phyloP scores from a whole-genome alignment of 1,139 yeast species.

The Pichia sp. region DNA sequence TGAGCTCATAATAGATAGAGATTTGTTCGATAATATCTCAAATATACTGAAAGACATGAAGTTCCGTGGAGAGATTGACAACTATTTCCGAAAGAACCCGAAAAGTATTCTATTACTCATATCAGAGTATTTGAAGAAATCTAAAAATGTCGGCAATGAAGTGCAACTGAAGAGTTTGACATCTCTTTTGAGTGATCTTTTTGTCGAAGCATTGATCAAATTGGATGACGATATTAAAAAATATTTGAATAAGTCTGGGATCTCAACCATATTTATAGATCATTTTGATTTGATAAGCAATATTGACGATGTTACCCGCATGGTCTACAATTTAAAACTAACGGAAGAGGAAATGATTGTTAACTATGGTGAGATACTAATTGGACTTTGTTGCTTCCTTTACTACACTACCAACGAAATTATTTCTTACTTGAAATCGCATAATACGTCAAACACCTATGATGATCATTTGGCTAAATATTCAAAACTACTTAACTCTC shows the following conservation, averaged over 20 bases:
- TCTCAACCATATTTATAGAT: slow-evolving; percentile 24
- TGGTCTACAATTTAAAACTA: slow-evolving; percentile 8
- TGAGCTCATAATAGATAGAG: slow-evolving; percentile 6
- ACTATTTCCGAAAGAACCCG: slow-evolving; percentile 4
- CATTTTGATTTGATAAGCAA: slow-evolving; percentile 20
- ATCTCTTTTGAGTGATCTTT: slow-evolving; percentile 18
- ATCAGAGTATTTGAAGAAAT: slow-evolving; percentile 4
- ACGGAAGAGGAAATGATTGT: not conserved
- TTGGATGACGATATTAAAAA: slow-evolving; percentile 24
- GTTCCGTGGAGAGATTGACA: not conserved
- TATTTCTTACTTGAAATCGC: slow-evolving; percentile 7
- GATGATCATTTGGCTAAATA: slow-evolving; percentile 9
- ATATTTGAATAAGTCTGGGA: slow-evolving; percentile 16
- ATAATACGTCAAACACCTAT: not conserved
- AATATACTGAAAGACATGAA: slow-evolving; percentile 5
- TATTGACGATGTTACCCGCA: slow-evolving; percentile 23
- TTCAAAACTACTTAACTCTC: slow-evolving; percentile 16
- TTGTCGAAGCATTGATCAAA: slow-evolving; percentile 22
- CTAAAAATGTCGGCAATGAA: slow-evolving; percentile 8
- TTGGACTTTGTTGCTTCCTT: slow-evolving; percentile 25
- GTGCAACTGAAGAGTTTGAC: slow-evolving; percentile 9
- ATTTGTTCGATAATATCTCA: slow-evolving; percentile 6
- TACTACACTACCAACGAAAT: slow-evolving; percentile 25
- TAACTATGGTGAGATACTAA: slow-evolving; percentile 17
- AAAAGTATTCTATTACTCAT: slow-evolving; percentile 8